Percentiles rank a stretch among this genome's conserved stretches.
These are phyloP conservation scores for Bidens hawaiensis DNA, from an alignment of 140 eudicot species.

Conservation along the genomic window DNA sequence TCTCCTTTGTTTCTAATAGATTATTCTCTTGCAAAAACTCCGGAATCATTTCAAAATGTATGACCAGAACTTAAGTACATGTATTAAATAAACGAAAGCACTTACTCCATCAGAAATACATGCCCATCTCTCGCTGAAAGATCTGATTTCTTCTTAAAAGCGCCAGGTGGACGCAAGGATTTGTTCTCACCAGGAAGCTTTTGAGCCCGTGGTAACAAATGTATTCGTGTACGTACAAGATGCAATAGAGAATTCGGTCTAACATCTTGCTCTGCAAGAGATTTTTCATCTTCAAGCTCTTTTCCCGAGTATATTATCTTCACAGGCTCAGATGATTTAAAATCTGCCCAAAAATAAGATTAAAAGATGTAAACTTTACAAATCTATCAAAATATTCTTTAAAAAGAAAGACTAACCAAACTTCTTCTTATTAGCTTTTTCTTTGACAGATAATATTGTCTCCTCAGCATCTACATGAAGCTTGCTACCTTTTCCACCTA, in stretches of 20 bases:
- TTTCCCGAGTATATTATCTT: slow-evolving; percentile 70
- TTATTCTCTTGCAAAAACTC: background rate
- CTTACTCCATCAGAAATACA: slow-evolving; percentile 95
- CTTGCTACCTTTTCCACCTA: slow-evolving; percentile 93
- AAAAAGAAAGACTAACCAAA: slow-evolving; percentile 48
- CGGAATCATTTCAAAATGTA: background rate
- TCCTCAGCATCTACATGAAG: slow-evolving; percentile 92
- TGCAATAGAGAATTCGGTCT: slow-evolving; percentile 86
- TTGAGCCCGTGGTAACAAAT: slow-evolving; percentile 79
- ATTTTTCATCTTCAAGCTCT: slow-evolving; percentile 78
- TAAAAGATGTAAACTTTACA: background rate
- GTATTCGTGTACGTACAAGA: slow-evolving; percentile 89
- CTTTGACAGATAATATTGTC: slow-evolving; percentile 65
- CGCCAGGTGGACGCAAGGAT: slow-evolving; percentile 99
- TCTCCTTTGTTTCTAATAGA: background rate
- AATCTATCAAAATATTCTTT: background rate
- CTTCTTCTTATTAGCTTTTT: slow-evolving; percentile 87
- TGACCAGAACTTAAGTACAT: background rate
- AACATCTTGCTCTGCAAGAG: slow-evolving; percentile 79
- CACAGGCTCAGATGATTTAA: slow-evolving; percentile 77
- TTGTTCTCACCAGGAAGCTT: slow-evolving; percentile 92
- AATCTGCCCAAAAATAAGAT: slow-evolving; percentile 44
- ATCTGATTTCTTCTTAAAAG: slow-evolving; percentile 95
- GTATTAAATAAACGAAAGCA: slow-evolving; percentile 5
- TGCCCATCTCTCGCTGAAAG: slow-evolving; percentile 97